phyloP scores from a whole-genome alignment of 768 basidiomycete species.

The Gloeostereum incarnatum region DNA sequence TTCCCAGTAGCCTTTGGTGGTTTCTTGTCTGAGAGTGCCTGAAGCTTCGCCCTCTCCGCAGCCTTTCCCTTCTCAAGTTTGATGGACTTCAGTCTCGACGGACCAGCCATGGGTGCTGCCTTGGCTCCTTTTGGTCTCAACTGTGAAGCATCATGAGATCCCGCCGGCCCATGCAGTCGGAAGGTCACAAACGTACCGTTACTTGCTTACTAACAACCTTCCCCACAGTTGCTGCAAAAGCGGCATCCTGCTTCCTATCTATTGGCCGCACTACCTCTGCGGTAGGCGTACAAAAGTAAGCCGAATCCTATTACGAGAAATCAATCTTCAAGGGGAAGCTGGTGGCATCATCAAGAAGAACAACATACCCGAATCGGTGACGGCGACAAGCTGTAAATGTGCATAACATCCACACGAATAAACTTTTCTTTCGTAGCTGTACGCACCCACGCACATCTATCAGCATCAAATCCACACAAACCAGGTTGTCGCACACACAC shows the following conservation, averaged over 20 bases:
- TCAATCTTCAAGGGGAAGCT: slow-evolving; percentile 2
- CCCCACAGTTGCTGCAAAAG: slow-evolving; percentile 32
- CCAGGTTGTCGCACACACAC: too few relatives aligned
- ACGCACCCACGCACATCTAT: too few relatives aligned
- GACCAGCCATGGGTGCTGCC: slow-evolving; percentile 25
- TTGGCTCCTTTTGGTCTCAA: slow-evolving; percentile 9
- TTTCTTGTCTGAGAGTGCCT: slow-evolving; percentile 13
- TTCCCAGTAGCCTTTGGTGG: slow-evolving; percentile 34
- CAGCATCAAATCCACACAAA: too few relatives aligned
- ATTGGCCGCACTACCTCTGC: slow-evolving; percentile 23
- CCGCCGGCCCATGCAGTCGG: background rate
- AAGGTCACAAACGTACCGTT: slow-evolving; percentile 23
- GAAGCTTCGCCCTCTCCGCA: slow-evolving; percentile 12
- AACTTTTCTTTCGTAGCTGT: slow-evolving; percentile 49
- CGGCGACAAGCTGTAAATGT: slow-evolving; percentile 69
- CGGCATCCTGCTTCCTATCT: slow-evolving; percentile 30
- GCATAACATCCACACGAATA: slow-evolving; percentile 38
- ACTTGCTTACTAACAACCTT: slow-evolving; percentile 37
- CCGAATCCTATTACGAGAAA: slow-evolving; percentile 28
- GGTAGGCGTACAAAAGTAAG: slow-evolving; percentile 30
- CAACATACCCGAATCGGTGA: slow-evolving; percentile 47
- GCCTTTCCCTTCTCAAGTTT: slow-evolving; percentile 14
- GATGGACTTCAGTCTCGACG: slow-evolving; percentile 24
- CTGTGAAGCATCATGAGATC: slow-evolving; percentile 2
- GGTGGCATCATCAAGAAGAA: slow-evolving; percentile 4